Evolutionary conservation across 441 rosid species (phyloP), one percentile per base, ranked within the genome.

Genomic region (Jatropha multifida): DNA sequence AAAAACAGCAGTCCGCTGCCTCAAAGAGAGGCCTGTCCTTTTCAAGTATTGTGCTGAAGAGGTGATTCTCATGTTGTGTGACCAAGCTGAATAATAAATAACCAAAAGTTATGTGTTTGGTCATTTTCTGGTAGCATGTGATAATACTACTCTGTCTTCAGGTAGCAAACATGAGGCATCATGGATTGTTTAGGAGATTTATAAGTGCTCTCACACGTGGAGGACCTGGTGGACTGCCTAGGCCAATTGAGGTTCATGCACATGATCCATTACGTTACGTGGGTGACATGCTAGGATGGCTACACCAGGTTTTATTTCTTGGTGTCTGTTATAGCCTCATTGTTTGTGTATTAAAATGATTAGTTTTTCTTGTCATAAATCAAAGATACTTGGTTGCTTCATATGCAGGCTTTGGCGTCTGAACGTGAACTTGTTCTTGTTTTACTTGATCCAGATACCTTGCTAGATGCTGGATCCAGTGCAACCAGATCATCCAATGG

Each of bases 221-320:
- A 75, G 98, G 98, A 70, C 98, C 94, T 48, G 96, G 98, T 69
- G 98, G 99, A 78, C 81, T 92, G 87, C 98, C 99, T 69, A 89
- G 98, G 85, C 99, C 99, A 76, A 96, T 96, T 65, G 99, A 96
- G 88, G 99, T 96, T 83, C 98, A 92, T 85, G 99, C 98, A 59
- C 97, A 96, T 86, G 99, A 96, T 84, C 99, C 99, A 66, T 87
- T 96, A 81, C 86, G 99, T 77, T 96, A 92, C 23, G 96, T 93
- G 32, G 94, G 99, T 49, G 99, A 93, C 86, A 96, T 96, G 99
- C 90, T 96, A 64, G 99, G 97, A 73, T 96, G 99, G 99, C 84
- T 96, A 71, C 98, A 93, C 90, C 99, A 93, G 99, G 99, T 73
- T 79, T 49, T 69, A 3, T 62, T 70, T 81, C 67, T 73, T 51